phyloP scores from a whole-genome alignment of 108 stramenopile species.

The Aurantiochytrium sp. region DNA sequence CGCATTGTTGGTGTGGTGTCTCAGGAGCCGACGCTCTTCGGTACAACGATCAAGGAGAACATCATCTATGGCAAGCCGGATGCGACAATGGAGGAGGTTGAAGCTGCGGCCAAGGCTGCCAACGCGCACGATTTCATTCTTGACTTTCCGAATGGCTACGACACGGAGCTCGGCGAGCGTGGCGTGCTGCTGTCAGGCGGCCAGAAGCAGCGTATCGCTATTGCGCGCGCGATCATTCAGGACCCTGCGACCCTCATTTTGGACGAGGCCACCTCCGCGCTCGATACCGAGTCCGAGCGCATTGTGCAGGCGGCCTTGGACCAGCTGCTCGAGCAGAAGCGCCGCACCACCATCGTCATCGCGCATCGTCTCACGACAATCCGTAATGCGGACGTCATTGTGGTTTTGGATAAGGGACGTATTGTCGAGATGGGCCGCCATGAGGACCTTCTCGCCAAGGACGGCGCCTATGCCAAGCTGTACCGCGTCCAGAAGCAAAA shows the following conservation, averaged over 20 bases:
- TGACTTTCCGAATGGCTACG: slow-evolving; percentile 61
- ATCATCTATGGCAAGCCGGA: slow-evolving; percentile 35
- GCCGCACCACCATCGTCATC: slow-evolving; percentile 49
- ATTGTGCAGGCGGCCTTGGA: slow-evolving; percentile 76
- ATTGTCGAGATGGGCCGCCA: slow-evolving; percentile 71
- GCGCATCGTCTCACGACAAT: slow-evolving; percentile 23
- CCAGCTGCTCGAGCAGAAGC: slow-evolving; percentile 48
- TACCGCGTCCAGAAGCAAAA: slow-evolving; percentile 28
- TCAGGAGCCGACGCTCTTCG: slow-evolving; percentile 15
- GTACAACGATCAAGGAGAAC: slow-evolving; percentile 12
- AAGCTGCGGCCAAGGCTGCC: slow-evolving; percentile 49
- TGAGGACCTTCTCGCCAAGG: slow-evolving; percentile 56
- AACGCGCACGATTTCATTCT: slow-evolving; percentile 59
- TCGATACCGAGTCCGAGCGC: slow-evolving; percentile 69
- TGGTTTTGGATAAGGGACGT: slow-evolving; percentile 62
- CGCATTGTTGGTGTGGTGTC: background rate
- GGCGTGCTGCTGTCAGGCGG: slow-evolving; percentile 81
- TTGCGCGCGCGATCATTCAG: slow-evolving; percentile 70
- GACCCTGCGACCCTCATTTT: slow-evolving; percentile 69
- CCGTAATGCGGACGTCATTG: slow-evolving; percentile 27
- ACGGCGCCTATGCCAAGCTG: slow-evolving; percentile 52
- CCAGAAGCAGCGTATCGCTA: slow-evolving; percentile 83
- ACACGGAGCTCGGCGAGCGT: slow-evolving; percentile 70
- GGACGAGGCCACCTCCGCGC: slow-evolving; percentile 75
- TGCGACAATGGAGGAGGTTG: slow-evolving; percentile 53